Conservation (phyloP, 306 rosid species). For the Psophocarpus tetragonolobus region DNA sequence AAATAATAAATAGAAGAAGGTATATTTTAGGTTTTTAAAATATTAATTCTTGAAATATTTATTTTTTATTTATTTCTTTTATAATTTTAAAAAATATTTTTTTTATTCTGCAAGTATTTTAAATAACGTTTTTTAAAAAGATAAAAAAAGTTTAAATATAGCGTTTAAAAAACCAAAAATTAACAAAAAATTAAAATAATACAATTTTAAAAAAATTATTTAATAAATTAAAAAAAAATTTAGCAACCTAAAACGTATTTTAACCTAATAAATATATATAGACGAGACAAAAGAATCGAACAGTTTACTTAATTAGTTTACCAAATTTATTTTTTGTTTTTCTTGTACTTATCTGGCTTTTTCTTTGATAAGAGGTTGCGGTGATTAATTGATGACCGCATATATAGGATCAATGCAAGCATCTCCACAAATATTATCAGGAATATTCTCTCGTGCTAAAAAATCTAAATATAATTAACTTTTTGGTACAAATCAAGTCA, state of each 20-base stretch:
- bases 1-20: neutral
- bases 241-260: too few relatives aligned
- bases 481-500: neutral
- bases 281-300: neutral
- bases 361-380: conserved; percentile 31
- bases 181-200: too few relatives aligned
- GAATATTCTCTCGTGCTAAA: conserved; percentile 13
- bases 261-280: neutral
- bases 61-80: too few relatives aligned
- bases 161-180: too few relatives aligned
- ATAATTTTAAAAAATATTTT: too few relatives aligned
- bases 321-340: neutral
- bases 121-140: too few relatives aligned
- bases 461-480: neutral
- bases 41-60: too few relatives aligned
- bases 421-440: neutral
- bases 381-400: conserved; percentile 17
- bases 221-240: too few relatives aligned
- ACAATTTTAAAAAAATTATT: too few relatives aligned
- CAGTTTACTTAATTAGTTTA: neutral
- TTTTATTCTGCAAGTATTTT: too few relatives aligned
- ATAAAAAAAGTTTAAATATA: too few relatives aligned
- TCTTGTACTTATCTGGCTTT: conserved; percentile 4
- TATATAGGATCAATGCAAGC: neutral
- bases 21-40: too few relatives aligned